phyloP scores from a whole-genome alignment of 345 rosid species.

The Heritiera littoralis region DNA sequence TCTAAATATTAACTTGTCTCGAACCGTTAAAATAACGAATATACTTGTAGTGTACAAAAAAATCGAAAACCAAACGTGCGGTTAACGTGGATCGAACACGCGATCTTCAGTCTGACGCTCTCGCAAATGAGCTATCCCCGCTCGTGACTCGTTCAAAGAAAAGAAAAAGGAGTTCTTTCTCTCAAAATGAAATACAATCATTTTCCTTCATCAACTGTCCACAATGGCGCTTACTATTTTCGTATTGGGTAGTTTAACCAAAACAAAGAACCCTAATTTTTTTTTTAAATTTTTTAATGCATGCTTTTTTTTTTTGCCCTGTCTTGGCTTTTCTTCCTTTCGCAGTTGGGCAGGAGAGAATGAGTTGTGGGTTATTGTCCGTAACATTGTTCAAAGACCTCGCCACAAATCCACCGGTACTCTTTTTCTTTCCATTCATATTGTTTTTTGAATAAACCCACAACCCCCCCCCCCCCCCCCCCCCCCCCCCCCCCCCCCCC shows the following conservation, averaged over 20 bases:
- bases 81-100: too few species aligned
- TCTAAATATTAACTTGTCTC: too few species aligned
- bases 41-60: too few species aligned
- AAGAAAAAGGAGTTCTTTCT: too few species aligned
- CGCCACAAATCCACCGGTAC: constrained; percentile 92
- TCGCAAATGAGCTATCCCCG: too few species aligned
- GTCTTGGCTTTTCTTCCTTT: background rate
- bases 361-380: constrained; percentile 87
- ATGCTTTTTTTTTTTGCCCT: background rate
- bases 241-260: constrained; percentile 74
- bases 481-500: too few species aligned
- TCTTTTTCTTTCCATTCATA: background rate
- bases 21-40: too few species aligned
- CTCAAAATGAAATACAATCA: background rate
- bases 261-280: constrained; percentile 38
- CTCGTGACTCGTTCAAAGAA: too few species aligned
- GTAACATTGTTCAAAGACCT: constrained; percentile 95
- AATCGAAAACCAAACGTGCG: too few species aligned
- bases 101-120: too few species aligned
- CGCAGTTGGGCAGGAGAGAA: constrained; percentile 96
- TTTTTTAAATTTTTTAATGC: background rate
- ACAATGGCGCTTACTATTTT: constrained; percentile 88
- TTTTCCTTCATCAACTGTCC: constrained; percentile 65
- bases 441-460: background rate
- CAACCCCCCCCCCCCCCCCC: too few species aligned